phyloP scores from a whole-genome alignment of 2,329 filamentous ascomycete genomes.

The Fusarium concolor region DNA sequence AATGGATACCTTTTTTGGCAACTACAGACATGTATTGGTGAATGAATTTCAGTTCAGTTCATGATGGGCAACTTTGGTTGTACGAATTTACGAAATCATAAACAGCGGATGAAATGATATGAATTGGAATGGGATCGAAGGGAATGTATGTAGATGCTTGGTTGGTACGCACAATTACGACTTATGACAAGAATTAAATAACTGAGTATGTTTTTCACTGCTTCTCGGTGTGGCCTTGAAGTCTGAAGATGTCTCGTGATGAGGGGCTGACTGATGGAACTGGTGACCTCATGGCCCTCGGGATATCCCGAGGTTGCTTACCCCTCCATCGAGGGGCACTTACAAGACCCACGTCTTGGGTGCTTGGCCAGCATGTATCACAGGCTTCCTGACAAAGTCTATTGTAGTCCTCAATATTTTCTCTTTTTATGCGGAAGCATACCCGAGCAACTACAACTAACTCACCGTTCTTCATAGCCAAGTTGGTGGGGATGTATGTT shows the following conservation, averaged over 20 bases:
- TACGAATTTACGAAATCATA: constrained; percentile 41
- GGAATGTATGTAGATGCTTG: constrained; percentile 39
- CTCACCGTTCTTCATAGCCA: neutral
- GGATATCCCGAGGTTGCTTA: constrained; percentile 5
- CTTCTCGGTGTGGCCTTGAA: neutral
- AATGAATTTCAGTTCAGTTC: constrained; percentile 18
- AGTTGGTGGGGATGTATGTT: neutral
- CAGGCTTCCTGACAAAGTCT: neutral
- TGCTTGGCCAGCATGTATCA: neutral
- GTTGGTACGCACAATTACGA: constrained; percentile 35
- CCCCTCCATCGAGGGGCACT: constrained; percentile 13
- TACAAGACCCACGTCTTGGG: neutral
- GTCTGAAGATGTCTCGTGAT: neutral
- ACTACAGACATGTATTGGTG: constrained; percentile 29
- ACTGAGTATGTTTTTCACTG: neutral
- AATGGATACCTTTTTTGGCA: constrained; percentile 26
- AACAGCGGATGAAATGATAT: constrained; percentile 26
- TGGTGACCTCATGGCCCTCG: constrained; percentile 32
- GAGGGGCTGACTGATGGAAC: constrained; percentile 9
- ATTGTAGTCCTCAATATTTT: neutral
- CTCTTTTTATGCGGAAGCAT: neutral
- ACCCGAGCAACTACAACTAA: neutral
- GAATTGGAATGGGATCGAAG: neutral
- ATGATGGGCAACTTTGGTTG: constrained; percentile 31
- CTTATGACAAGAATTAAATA: constrained; percentile 37